Percentiles rank a stretch among this genome's conserved stretches.
phyloP scores from a whole-genome alignment of 495 filamentous ascomycete genomes.

The Penicillium waksmanii region DNA sequence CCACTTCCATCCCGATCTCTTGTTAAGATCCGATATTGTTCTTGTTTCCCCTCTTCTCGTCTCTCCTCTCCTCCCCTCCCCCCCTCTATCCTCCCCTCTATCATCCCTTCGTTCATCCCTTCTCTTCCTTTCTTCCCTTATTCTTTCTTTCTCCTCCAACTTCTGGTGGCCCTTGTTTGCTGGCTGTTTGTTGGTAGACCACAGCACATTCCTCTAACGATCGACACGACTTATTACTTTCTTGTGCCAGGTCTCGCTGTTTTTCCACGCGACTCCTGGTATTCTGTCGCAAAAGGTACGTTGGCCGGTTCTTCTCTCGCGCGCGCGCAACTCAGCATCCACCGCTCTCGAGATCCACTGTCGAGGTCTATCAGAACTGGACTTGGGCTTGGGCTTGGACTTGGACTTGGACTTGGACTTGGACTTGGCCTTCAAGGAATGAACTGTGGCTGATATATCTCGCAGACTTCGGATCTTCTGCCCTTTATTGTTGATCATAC shows the following conservation, averaged over 20 bases:
- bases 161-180: slow-evolving; percentile 12
- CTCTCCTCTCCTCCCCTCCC: not conserved
- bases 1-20: slow-evolving; percentile 25
- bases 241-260: slow-evolving; percentile 22
- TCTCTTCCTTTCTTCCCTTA: slow-evolving; percentile 31
- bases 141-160: slow-evolving; percentile 16
- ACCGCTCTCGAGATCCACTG: not conserved
- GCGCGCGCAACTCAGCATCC: not conserved
- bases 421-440: not conserved
- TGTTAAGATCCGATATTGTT: slow-evolving; percentile 30
- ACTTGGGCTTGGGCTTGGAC: not conserved
- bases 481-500: not conserved
- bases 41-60: slow-evolving; percentile 14
- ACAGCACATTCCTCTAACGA: slow-evolving; percentile 34
- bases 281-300: slow-evolving; percentile 30
- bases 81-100: slow-evolving; percentile 14
- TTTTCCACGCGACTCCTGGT: slow-evolving; percentile 22
- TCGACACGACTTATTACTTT: slow-evolving; percentile 35
- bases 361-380: not conserved
- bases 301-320: slow-evolving; percentile 8
- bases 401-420: not conserved
- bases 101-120: slow-evolving; percentile 20
- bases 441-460: slow-evolving; percentile 20
- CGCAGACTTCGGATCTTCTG: slow-evolving; percentile 9
- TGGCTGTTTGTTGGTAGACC: slow-evolving; percentile 28